Evolutionary conservation across 202 grass and related monocot species (phyloP).

Genomic region (Miscanthus sacchariflorus): DNA sequence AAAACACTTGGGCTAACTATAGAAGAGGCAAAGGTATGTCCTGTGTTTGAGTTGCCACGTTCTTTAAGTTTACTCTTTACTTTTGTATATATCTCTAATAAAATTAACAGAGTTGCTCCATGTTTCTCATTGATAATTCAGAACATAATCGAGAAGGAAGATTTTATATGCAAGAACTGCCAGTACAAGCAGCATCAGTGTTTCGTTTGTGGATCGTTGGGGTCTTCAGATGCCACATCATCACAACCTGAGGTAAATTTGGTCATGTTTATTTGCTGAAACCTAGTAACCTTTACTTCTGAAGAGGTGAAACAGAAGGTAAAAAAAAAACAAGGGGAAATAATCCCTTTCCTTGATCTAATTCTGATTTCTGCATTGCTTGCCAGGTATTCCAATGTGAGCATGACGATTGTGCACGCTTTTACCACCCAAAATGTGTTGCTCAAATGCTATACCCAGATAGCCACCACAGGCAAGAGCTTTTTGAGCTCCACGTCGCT

Average conservation of each 20-base stretch:
- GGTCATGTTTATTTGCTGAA: neutral
- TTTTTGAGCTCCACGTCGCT: conserved; percentile 33
- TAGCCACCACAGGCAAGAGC: neutral
- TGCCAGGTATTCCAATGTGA: conserved; percentile 63
- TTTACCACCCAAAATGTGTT: conserved; percentile 74
- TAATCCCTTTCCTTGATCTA: neutral
- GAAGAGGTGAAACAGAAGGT: neutral
- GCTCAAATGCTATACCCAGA: conserved; percentile 50
- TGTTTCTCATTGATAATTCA: conserved; percentile 20
- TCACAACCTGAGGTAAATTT: conserved; percentile 22
- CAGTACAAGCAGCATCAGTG: conserved; percentile 81
- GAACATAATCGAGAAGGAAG: conserved; percentile 42
- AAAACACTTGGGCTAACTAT: conserved; percentile 54
- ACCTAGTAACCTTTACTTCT: neutral
- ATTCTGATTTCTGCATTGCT: conserved; percentile 11
- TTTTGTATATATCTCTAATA: neutral
- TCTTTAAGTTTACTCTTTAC: neutral
- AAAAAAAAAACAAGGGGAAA: neutral
- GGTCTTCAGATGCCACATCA: conserved; percentile 63
- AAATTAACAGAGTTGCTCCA: conserved; percentile 1
- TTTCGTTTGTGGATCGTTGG: conserved; percentile 76
- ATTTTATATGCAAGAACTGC: conserved; percentile 85
- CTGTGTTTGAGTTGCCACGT: neutral
- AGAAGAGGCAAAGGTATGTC: conserved; percentile 57
- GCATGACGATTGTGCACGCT: conserved; percentile 48